Percentiles rank a stretch among this genome's conserved stretches.
These are phyloP conservation scores for Lodderomyces jiufengensis DNA, from an alignment of 1,139 yeast genomes.

Conservation along the genomic window DNA sequence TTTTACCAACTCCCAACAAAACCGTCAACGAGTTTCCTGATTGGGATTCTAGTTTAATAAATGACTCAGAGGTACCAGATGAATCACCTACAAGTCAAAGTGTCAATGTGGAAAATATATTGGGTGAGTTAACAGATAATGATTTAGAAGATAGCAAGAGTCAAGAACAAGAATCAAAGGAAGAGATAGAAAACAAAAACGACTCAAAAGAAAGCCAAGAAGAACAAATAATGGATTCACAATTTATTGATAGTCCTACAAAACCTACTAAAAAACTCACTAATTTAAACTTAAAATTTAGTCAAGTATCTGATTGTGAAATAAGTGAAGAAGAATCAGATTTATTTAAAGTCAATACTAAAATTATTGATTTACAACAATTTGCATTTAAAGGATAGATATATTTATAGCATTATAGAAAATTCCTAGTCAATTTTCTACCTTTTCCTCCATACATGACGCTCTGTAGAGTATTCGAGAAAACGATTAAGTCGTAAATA, in stretches of 20 bases:
- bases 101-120: constrained; percentile 13
- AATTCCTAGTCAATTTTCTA: too few relatives aligned
- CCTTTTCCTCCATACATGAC: too few relatives aligned
- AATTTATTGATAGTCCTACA: constrained; percentile 4
- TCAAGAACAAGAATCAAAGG: too few relatives aligned
- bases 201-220: constrained; percentile 9
- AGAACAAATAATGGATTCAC: neutral
- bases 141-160: constrained; percentile 12
- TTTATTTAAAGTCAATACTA: neutral
- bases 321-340: constrained; percentile 4
- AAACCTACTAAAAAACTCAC: constrained; percentile 2
- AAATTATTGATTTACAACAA: constrained; percentile 11
- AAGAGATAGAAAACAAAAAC: constrained; percentile 8
- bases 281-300: constrained; percentile 1
- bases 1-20: constrained; percentile 20
- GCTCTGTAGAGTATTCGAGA: too few relatives aligned
- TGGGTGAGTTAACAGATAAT: constrained; percentile 24
- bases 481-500: neutral
- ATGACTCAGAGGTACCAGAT: constrained; percentile 38
- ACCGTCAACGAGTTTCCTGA: constrained; percentile 9
- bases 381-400: constrained; percentile 12
- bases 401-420: too few relatives aligned
- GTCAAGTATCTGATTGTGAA: constrained; percentile 8
- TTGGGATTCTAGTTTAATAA: constrained; percentile 23
- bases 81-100: constrained; percentile 15